Conservation (phyloP, 1,284 basidiomycete genomes). For the Amylostereum areolatum region DNA sequence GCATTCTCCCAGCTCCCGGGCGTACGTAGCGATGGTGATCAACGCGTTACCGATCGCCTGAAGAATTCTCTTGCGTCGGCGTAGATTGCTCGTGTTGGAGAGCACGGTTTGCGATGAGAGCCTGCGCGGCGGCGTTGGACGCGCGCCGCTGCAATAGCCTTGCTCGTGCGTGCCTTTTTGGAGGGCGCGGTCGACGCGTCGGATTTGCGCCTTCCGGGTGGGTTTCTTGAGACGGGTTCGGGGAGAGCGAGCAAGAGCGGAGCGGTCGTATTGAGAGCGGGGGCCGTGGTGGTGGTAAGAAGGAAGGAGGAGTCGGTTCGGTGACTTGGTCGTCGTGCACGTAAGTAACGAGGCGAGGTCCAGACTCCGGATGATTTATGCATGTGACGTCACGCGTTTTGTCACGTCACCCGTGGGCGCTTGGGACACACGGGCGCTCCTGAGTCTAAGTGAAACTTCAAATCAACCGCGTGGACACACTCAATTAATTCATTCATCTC, state of each 20-base stretch:
- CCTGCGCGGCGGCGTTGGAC: conserved; percentile 1
- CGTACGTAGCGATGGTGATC: conserved; percentile 31
- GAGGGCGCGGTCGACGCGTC: conserved; percentile 15
- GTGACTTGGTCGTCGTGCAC: too few species aligned
- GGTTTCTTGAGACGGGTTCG: background rate
- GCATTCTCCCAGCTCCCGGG: conserved; percentile 32
- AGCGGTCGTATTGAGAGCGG: too few species aligned
- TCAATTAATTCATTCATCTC: too few species aligned
- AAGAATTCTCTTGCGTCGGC: conserved; percentile 29
- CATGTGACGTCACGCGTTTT: too few species aligned
- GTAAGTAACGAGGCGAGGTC: too few species aligned
- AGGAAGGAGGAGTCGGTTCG: too few species aligned
- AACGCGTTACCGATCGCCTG: conserved; percentile 25
- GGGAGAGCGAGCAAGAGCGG: background rate
- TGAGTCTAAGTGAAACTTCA: too few species aligned
- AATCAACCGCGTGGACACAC: too few species aligned
- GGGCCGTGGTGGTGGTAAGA: too few species aligned
- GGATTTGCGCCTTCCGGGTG: conserved; percentile 32
- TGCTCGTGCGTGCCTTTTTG: conserved; percentile 26
- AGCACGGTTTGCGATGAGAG: conserved; percentile 33
- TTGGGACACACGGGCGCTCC: too few species aligned
- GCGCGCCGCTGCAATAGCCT: conserved; percentile 24
- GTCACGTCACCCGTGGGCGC: too few species aligned
- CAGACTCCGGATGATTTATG: too few species aligned
- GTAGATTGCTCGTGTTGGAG: conserved; percentile 27